Percentiles rank a stretch among this genome's conserved stretches.
Conservation (phyloP, 2,329 filamentous ascomycete genomes). For the Curvularia eragrostidis region DNA sequence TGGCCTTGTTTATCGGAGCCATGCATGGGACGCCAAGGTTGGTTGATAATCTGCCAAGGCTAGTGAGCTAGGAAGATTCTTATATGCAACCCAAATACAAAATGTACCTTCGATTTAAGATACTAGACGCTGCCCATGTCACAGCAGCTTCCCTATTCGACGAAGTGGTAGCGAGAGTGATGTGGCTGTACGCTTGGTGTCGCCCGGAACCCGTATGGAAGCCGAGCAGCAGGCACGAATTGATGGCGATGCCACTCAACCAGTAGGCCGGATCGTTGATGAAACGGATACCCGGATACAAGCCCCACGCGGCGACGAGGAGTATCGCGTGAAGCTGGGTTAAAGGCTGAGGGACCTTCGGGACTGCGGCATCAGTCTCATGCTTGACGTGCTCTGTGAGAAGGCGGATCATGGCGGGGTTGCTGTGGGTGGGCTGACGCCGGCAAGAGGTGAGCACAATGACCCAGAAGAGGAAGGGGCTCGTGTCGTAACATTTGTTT, state of each 20-base stretch:
- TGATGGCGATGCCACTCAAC: not conserved
- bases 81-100: not conserved
- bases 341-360: not conserved
- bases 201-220: not conserved
- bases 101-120: not conserved
- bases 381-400: not conserved
- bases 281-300: not conserved
- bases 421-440: not conserved
- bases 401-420: not conserved
- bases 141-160: not conserved
- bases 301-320: not conserved
- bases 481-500: not conserved
- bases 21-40: not conserved
- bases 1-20: not conserved
- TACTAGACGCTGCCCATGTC: not conserved
- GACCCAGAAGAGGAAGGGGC: not conserved
- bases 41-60: not conserved
- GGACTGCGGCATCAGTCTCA: not conserved
- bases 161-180: not conserved
- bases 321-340: not conserved
- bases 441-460: not conserved
- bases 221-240: constrained; percentile 1
- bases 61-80: not conserved
- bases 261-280: constrained; percentile 2
- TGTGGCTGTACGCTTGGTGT: not conserved